Base-by-base conservation (phyloP, 108 stramenopile species). In the Mediolabrus comicus region DNA sequence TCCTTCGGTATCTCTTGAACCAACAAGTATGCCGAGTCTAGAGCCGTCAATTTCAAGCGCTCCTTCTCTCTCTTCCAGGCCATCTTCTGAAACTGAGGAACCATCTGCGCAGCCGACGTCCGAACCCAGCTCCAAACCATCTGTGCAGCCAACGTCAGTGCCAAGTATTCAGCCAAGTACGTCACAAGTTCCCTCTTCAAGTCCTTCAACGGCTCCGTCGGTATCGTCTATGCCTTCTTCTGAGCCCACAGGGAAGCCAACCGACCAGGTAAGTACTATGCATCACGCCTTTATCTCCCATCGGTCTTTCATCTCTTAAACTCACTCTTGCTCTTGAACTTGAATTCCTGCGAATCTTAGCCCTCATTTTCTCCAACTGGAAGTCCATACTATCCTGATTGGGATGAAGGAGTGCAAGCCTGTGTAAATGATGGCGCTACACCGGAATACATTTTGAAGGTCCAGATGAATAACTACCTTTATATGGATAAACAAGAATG, bases 311-410 rank as follows among this genome's bases (percentile, higher is more conserved):
- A 22, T n/a, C 16, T 57, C 30, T 12, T 5, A 30, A 6, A 57
- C 32, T 17, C 56, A 17, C 55, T 24, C 55, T 17, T 26, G 25
- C 1, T 1, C 17, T 30, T 25, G 22, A 27, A 46, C 36, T 34
- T 35, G 4, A 24, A 22, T 38, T 9, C 75, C 67, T 11, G 69
- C 56, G 1, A 29, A n/a, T n/a, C 52, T 16, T 12, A 27, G 17
- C 75, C 75, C 0, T 76, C 75, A 16, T 61, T 49, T 8, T 34
- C 67, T 4, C 75, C 75, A 22, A 76, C 75, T 17, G 75, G 60
- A 9, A 10, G 26, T 13, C 59, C 67, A 5, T 75, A 75, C 30
- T 75, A 75, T 31, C 74, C 74, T 4, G 67, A 76, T 49, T 76
- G 74, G 74, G 34, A 26, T 5, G 17, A 56, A n/a, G 59, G 33